Conservation (phyloP, 2,329 filamentous ascomycete genomes). For the Westerdykella ornata region DNA sequence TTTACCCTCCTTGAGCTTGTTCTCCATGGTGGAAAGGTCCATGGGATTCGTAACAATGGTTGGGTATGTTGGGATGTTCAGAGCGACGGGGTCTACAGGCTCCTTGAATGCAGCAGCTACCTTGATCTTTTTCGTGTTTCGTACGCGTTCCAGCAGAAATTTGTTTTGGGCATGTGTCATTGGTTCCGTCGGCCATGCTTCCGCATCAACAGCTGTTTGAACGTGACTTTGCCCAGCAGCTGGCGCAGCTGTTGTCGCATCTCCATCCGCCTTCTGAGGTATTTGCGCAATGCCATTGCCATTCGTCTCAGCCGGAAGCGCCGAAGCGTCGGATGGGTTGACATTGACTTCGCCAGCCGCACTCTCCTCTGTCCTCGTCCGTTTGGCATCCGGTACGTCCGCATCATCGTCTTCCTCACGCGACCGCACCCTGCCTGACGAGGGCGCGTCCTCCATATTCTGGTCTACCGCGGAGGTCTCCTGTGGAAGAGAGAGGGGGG, state of each 20-base stretch:
- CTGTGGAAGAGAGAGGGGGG: constrained; percentile 12
- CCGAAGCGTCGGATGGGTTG: constrained; percentile 41
- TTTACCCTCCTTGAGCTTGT: constrained; percentile 62
- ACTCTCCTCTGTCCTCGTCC: constrained; percentile 61
- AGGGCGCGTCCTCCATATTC: constrained; percentile 36
- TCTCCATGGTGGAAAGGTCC: constrained; percentile 77
- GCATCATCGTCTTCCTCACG: constrained; percentile 60
- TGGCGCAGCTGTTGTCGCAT: constrained; percentile 18
- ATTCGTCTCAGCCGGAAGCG: constrained; percentile 24
- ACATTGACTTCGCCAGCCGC: constrained; percentile 33
- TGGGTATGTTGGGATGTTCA: constrained; percentile 69
- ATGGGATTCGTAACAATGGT: constrained; percentile 69
- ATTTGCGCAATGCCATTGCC: constrained; percentile 13
- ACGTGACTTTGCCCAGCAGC: constrained; percentile 27
- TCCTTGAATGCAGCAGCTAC: constrained; percentile 67
- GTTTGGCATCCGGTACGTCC: constrained; percentile 67
- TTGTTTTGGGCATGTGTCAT: constrained; percentile 53
- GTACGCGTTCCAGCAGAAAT: constrained; percentile 59
- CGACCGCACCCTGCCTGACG: constrained; percentile 53
- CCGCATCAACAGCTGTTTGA: constrained; percentile 29
- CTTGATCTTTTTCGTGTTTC: constrained; percentile 79
- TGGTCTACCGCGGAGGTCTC: constrained; percentile 25
- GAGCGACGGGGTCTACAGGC: constrained; percentile 69
- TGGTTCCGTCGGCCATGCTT: constrained; percentile 27
- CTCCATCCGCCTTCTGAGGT: not conserved